Base-by-base conservation (phyloP, 192 early-diverging fungal species). In the Borealophlyctis nickersoniae region DNA sequence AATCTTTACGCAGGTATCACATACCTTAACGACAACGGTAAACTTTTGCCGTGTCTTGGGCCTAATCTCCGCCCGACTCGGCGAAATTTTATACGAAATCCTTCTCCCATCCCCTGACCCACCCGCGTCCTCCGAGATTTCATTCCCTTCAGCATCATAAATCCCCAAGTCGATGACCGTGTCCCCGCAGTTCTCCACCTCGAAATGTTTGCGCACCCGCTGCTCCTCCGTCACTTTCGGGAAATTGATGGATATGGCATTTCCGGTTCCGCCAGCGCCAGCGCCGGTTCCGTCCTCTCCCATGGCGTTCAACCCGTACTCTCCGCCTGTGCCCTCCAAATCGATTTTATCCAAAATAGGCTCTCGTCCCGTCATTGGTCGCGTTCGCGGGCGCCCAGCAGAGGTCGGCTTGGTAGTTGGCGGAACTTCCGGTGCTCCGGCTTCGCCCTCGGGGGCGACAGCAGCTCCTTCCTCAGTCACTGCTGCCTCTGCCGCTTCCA, bases 151-250 rank as follows among this genome's bases (percentile, higher is more conserved):
- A 35, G 48, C 65, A 29, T 74, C 61, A 14, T 60, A 56, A 13
- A 77, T 62, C 2, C 61, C 72, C 19, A 83, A 16, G 24, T 79
- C 76, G 50, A 83, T 66, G 28, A 77, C 65, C 19, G 77, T 83
- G 36, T 79, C 81, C 27, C 81, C 81, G 27, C 69, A 71, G 55
- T 83, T 83, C 57, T 80, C 81, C 2, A 83, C 72, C 58, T 79
- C 77, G 63, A 83, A 83, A 48, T 68, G 67, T 50, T 83, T 83
- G 26, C 70, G 39, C 52, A 73, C 72, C 23, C 72, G 62, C 52
- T 65, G 65, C 1, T 66, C 55, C 49, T 69, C 56, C 24, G 64
- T 66, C 23, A 83, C 48, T 55, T 80, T 81, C 13, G 75, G 56
- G 51, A 77, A 83, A 14, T 77, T 73, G 16, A 83, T 65, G 14